Evolutionary conservation across 257 asterid species (phyloP), one percentile per base, ranked within the genome.

Genomic region (Gentiana straminea): DNA sequence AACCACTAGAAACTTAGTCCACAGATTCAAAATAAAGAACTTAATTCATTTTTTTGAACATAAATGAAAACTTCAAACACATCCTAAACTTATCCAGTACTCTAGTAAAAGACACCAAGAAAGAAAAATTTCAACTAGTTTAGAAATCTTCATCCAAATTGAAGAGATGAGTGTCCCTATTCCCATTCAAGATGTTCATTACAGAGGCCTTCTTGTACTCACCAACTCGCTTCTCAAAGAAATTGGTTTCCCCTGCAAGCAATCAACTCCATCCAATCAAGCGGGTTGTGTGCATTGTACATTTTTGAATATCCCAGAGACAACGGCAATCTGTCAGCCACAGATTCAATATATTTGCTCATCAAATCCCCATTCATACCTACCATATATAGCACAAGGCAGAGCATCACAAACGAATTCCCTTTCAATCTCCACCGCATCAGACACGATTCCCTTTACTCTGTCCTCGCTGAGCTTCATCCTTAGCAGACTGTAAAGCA

Each of bases 221-320:
- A 15, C 24, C 24, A 95, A 88, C 99, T 57, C 99, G 72, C 63
- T 85, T 92, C 84, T 92, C 97, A 24, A 92, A 92, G 84, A 92
- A 85, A 55, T 92, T 92, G 0, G 98, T 87, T 82, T 92, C 61
- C 98, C 98, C 75, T 86, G 96, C 71, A 90, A 58, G 46, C 98
- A 49, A 90, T 90, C 67, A 90, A 45, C 69, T 86, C 98, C 98
- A 90, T 90, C 96, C 96, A 90, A 70, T 90, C 96, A 38, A 86
- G 86, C 1, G 95, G 98, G 8, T 90, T 90, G 63, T 61, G 67
- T 15, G 60, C 94, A 54, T 75, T 61, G 62, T 82, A 90, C 68
- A 86, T 1, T 34, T 82, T 90, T 37, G 80, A 76, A 65, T 66
- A 82, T 7, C 98, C 98, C 68, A 90, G 63, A 0, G 94, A 76